Conservation (phyloP, 2,329 filamentous ascomycete genomes). For the Albophoma yamanashiensis region DNA sequence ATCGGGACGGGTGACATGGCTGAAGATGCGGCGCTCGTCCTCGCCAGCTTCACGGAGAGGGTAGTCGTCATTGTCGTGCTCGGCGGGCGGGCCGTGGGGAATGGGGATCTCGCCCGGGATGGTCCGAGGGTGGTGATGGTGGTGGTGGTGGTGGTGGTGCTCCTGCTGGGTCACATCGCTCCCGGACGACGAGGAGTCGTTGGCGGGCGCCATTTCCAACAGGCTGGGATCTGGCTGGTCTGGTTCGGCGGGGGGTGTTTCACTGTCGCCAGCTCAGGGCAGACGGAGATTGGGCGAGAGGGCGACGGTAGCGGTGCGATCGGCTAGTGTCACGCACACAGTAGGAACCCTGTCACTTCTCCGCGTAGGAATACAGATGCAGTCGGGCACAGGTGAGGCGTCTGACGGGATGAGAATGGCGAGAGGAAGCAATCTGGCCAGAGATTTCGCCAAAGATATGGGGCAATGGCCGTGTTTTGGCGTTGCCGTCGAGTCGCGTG, state of each 20-base stretch:
- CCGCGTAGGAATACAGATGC: neutral
- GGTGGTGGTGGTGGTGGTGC: conserved; percentile 8
- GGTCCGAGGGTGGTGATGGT: conserved; percentile 21
- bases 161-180: neutral
- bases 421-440: neutral
- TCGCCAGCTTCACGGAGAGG: conserved; percentile 28
- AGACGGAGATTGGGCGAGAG: neutral
- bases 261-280: neutral
- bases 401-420: neutral
- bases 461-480: neutral
- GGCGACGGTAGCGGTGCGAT: neutral
- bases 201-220: neutral
- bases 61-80: conserved; percentile 37
- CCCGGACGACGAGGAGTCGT: conserved; percentile 3
- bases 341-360: neutral
- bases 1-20: conserved; percentile 73
- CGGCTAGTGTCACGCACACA: neutral
- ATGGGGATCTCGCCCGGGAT: conserved; percentile 43
- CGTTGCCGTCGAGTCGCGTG: neutral
- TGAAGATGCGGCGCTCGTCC: conserved; percentile 55
- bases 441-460: neutral
- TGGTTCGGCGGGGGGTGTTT: neutral
- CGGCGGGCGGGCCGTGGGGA: conserved; percentile 36
- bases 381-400: neutral
- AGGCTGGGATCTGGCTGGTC: neutral